Base-by-base conservation (phyloP, 2,329 filamentous ascomycete genomes). In the Cytospora paraplurivora region DNA sequence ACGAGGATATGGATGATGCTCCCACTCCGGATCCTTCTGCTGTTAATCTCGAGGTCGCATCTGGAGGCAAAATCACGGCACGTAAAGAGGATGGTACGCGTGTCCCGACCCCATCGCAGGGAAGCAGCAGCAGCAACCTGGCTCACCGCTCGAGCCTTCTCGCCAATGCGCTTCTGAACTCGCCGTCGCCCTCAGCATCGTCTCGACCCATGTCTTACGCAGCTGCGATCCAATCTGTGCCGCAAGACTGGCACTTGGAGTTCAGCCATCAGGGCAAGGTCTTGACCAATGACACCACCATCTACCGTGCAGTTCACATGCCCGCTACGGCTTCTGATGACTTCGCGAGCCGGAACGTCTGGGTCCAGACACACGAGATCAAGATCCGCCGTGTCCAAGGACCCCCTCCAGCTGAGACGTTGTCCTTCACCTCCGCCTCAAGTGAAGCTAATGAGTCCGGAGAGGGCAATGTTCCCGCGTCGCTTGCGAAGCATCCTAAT, bases 211-310 rank as follows among this genome's bases (percentile, higher is more conserved):
- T 92, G 76, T 92, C 93, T 0, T 97, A 97, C 74, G 89, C 93
- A 32, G 90, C 91, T 59, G 92, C 92, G 4, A 85, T 96, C 59
- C 91, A 93, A 69, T 82, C 91, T 15, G 81, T 86, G 0, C 92
- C 93, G 1, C 90, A 96, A 72, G 93, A 98, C 72, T 99, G 95
- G 95, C 94, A 99, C 71, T 93, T 99, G 66, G 92, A 98, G 72
- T 99, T 99, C 76, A 93, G 87, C 68, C 85, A 98, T 56, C 90
- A 96, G 67, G 90, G 85, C 59, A 92, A 93, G 74, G 84, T 90
- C 1, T 90, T 99, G 64, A 83, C 91, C 0, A 95, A 93, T 69
- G 93, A 98, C 70, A 97, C 92, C 0, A 99, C 95, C 0, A 94
- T 99, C 62, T 99, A 98, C 72, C 89, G 94, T 55, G 95, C 95